phyloP scores from a whole-genome alignment of 345 rosid species.

The rapeseed (Brassica napus) region Da-Ae NC_063435.1:4667001-4667500 shows the following conservation, averaged over 20 bases:
- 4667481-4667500: background rate
- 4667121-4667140: background rate
- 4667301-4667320: background rate
- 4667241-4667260: background rate
- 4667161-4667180: background rate
- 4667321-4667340: background rate
- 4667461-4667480: background rate
- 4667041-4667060: constrained; percentile 78
- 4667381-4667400: background rate
- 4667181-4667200: background rate
- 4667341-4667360: background rate
- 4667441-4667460: background rate
- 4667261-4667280: background rate
- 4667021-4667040: constrained; percentile 25
- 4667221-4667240: background rate
- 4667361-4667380: background rate
- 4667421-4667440: background rate
- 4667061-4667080: background rate
- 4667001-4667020: background rate
- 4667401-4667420: background rate
- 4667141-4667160: background rate
- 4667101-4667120: background rate
- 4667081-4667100: background rate
- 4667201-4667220: background rate
- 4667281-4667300: background rate